Evolutionary conservation across 116 monocot genomes (phyloP), one percentile per base, ranked within the genome.

Genomic region (Trichopus zeylanicus): DNA sequence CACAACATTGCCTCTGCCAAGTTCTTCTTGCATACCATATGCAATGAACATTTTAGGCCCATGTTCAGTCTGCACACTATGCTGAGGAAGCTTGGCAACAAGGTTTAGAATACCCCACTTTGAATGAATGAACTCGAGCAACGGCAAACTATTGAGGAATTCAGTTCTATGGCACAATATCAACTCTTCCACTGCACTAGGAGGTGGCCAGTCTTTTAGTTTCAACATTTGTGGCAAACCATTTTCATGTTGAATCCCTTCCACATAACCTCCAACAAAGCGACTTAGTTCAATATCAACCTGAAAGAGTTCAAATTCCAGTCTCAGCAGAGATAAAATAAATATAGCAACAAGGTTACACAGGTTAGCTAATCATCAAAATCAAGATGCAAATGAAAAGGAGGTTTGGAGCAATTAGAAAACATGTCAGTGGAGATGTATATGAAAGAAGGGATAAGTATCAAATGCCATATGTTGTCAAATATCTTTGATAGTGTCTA

Each of bases 81-180:
- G 81, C 74, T 68, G 76, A 1, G 90, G 90, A n/a, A 95, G 51
- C 61, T 90, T 95, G 52, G 95, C 83, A 64, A 83, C 67, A 64
- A 95, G 87, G 68, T 95, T 95, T 48, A 84, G 49, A 56, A 95
- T 54, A 34, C 95, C 95, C 86, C 87, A 90, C 65, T 81, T 87
- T 9, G 71, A 75, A 75, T 95, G 95, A 63, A 87, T 74, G 76
- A 81, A 90, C 62, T 95, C 90, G 60, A 95, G 77, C 31, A 95
- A 64, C 21, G 95, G 95, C 55, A 95, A 68, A 64, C 83, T 86
- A 57, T 64, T 70, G 29, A 95, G 72, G 66, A 90, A 84, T 48
- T 95, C 95, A 47, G 95, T 87, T 61, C 86, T 75, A 33, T 95
- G 95, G 62, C 81, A 83, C 39, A 83, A 54, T 39, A 95, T 52